Evolutionary conservation across 176 grass and related monocot genomes (phyloP), one percentile per base, ranked within the genome.

Genomic region (Phyllostachys edulis): DNA sequence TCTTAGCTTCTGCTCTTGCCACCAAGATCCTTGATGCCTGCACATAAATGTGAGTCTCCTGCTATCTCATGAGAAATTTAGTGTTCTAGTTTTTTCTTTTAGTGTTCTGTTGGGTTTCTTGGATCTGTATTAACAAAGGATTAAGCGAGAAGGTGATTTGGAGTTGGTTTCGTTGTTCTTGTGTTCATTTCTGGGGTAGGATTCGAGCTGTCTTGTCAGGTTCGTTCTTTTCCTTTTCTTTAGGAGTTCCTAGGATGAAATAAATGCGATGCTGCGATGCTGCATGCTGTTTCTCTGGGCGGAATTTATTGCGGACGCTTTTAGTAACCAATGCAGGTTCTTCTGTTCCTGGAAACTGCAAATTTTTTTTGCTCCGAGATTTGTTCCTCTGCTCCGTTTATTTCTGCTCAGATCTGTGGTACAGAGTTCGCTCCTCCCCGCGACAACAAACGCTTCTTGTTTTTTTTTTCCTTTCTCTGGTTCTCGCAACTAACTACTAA

Each of bases 291-390:
- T 90, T 52, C 84, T 83, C 68, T 90, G 61, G 17, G 18, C 5
- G 9, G 75, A 84, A 87, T 90, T 90, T 90, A 87, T 87, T 82
- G 74, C 80, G 61, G 61, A 59, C 77, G 29, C 61, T 72, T 65
- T 79, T 86, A 77, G 72, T 45, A 75, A 61, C 89, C 69, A 87
- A 90, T 90, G 89, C 85, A 90, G 85, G 76, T 87, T 84, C 75
- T 68, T 62, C 89, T 84, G 69, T 34, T 16, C 69, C 44, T 90
- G 36, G 57, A 69, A 90, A 15, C 85, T 87, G 85, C 75, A 56
- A 67, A 37, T 49, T 73, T 41, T 82, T 63, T 75, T 79, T 39
- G 34, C 80, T 29, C 62, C 80, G 75, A 75, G 76, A 80, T 84
- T 87, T 54, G n/a, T 54, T 79, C 80, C 60, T 55, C 68, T 73